Evolutionary conservation across 768 basidiomycete species (phyloP), one percentile per base, ranked within the genome.

Genomic region (Russula foetens): DNA sequence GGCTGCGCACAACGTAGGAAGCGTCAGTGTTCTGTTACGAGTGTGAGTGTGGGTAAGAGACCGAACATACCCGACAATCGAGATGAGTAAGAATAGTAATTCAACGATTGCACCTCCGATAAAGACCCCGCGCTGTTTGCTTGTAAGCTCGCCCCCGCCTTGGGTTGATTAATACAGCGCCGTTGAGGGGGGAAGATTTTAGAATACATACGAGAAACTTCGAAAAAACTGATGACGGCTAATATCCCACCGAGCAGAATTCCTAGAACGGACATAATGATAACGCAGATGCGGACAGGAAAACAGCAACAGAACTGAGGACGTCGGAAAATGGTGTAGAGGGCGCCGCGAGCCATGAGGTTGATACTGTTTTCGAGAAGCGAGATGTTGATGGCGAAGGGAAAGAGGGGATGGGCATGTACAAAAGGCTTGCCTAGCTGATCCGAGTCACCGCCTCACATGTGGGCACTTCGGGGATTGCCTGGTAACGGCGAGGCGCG

Each of bases 201-300:
- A n/a, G n/a, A 45, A 53, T 19, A 76, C 84, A 60, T 60, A 86
- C 86, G 77, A 24, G 74, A 75, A 19, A 86, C 70, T 68, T 86
- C 82, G 68, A 81, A 84, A 85, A 84, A 88, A 26, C 84, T 66
- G 38, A 81, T 67, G 63, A 81, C 69, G 3, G 82, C 75, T 33
- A 86, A 72, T 19, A 79, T 60, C 1, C 81, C 84, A 8, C 83
- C 75, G 31, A 85, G 71, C 21, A 85, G 63, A 56, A 84, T 77
- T 1, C 79, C 79, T 8, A 86, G 69, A 3, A 78, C 59, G 29
- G 83, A 76, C 75, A 84, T 78, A 46, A 79, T 65, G 47, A 83
- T 73, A 33, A 86, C 84, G 35, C 86, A 84, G 5, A 81, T 57
- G 58, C 85, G 78, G 7, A 85, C 83, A 29, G 84, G 84, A 62